These are phyloP conservation scores for Rubia peregrina DNA, from an alignment of 305 asterid species.

Conservation along the genomic window DNA sequence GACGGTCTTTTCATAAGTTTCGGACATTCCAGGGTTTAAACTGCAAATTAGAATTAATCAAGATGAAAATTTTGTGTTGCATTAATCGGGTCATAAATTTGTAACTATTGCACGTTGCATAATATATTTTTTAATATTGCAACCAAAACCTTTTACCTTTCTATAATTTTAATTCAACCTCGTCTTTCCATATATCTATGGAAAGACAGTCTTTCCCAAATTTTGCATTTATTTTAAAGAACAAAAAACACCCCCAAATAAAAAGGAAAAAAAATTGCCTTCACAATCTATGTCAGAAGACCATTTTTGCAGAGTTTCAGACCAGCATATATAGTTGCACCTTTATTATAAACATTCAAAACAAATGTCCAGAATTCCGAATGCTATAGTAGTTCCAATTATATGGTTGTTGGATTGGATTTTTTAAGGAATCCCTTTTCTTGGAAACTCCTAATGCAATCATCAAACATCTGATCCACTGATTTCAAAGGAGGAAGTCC, in stretches of 20 bases:
- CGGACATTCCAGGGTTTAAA: too few species aligned
- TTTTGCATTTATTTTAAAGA: too few species aligned
- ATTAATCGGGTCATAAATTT: too few species aligned
- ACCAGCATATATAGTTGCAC: background rate
- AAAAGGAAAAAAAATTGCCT: background rate
- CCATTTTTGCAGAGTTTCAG: background rate
- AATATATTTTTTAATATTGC: too few species aligned
- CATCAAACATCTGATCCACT: conserved; percentile 73
- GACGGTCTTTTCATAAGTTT: too few species aligned
- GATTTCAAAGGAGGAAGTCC: conserved; percentile 68
- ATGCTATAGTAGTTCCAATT: background rate
- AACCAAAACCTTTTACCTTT: too few species aligned
- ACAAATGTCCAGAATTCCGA: background rate
- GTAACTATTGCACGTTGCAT: too few species aligned
- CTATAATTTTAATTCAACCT: too few species aligned
- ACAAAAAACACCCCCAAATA: background rate
- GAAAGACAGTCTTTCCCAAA: too few species aligned
- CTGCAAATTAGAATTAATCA: too few species aligned
- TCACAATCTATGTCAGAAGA: background rate
- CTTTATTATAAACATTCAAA: background rate
- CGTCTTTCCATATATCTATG: too few species aligned
- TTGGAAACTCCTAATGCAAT: conserved; percentile 69
- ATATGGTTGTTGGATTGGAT: conserved; percentile 1
- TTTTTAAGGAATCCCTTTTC: conserved; percentile 57
- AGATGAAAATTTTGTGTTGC: too few species aligned